Evolutionary conservation across 305 asterid genomes (phyloP), one percentile per base, ranked within the genome.

Genomic region (Fraxinus ornus): DNA sequence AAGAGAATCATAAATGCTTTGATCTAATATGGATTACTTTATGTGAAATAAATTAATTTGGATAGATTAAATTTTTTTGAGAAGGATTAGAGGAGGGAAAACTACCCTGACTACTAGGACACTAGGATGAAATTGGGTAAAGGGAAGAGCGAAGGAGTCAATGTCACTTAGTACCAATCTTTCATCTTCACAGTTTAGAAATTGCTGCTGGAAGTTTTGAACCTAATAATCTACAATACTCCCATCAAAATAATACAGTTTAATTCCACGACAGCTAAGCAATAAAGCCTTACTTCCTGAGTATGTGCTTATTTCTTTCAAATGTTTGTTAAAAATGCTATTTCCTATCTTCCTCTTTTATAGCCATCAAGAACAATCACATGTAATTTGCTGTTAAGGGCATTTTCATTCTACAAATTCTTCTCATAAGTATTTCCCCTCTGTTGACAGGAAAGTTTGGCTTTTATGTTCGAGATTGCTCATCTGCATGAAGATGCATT

Each of bases 401-500:
- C 24, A 37, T 71, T 77, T 17, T n/a, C 79, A 17, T 76, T 26
- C 33, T 74, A n/a, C 72, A 26, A 79, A 55, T 33, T 70, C 9
- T 71, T 72, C 84, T 83, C 80, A 85, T 82, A 83, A 28, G 77
- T 81, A 72, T 78, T 82, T 80, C 79, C 52, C 75, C 72, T 86
- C 72, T 30, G 78, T 86, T 72, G 83, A 81, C 94, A 96, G 98
- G 99, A 96, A 90, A 94, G 98, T 88, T 88, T 96, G 91, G 98
- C 99, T 66, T 96, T 91, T 89, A 96, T 96, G 99, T 96, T 96
- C 81, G 99, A 96, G 91, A 89, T 94, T 89, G 95, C 97, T 85
- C 94, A 91, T 92, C 98, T 94, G 83, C 95, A 94, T 86, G 99
- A 96, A 90, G 99, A 96, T 91, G 97, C 99, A 80, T 89, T 96